These are phyloP conservation scores for Pyrenophora teres DNA, from an alignment of 2,329 filamentous ascomycete species.

Conservation along the genomic window DNA sequence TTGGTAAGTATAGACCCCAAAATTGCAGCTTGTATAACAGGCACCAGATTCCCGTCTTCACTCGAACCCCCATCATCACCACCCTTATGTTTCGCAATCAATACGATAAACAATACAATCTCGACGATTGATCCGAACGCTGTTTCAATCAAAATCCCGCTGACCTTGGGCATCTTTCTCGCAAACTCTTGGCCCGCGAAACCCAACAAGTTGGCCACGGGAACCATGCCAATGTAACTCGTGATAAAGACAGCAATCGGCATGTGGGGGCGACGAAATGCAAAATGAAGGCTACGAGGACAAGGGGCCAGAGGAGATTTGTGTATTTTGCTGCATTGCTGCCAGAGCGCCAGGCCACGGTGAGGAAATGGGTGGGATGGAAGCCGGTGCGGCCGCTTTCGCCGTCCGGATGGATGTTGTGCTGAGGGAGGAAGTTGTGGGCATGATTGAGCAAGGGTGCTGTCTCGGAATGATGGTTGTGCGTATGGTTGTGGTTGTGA, in stretches of 20 bases:
- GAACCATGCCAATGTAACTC: constrained; percentile 77
- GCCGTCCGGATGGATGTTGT: constrained; percentile 57
- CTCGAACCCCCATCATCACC: constrained; percentile 46
- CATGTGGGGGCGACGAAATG: constrained; percentile 56
- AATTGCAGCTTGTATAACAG: constrained; percentile 81
- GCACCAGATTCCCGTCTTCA: constrained; percentile 50
- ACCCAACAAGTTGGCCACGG: constrained; percentile 74
- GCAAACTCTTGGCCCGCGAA: constrained; percentile 75
- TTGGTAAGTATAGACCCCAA: constrained; percentile 83
- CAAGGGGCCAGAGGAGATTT: constrained; percentile 76
- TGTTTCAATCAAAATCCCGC: constrained; percentile 65
- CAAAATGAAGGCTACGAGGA: constrained; percentile 70
- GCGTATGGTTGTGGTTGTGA: constrained; percentile 13
- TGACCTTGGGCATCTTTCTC: constrained; percentile 74
- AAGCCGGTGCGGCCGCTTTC: constrained; percentile 71
- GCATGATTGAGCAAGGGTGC: constrained; percentile 31
- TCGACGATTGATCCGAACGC: constrained; percentile 76
- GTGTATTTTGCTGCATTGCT: constrained; percentile 67
- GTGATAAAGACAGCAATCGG: constrained; percentile 69
- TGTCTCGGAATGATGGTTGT: constrained; percentile 28
- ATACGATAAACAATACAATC: constrained; percentile 79
- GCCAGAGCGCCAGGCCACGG: constrained; percentile 67
- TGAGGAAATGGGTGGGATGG: constrained; percentile 65
- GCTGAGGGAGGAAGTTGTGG: constrained; percentile 33
- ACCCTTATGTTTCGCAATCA: constrained; percentile 59